Evolutionary conservation across 192 early-diverging fungal species (phyloP), one percentile per base, ranked within the genome.

Genomic region (Coemansia biformis): DNA sequence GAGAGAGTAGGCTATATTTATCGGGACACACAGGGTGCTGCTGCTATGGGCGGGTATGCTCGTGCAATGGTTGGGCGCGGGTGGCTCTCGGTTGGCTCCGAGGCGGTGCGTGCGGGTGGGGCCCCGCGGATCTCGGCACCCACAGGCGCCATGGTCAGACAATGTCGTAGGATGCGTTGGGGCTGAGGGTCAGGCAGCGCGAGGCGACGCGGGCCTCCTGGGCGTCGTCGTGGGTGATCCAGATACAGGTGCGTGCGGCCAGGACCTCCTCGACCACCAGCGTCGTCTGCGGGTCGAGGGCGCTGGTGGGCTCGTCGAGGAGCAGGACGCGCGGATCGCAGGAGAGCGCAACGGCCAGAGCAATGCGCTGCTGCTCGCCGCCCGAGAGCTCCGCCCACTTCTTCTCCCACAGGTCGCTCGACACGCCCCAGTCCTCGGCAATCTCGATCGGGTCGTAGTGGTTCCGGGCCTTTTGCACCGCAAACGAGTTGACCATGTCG

Each of bases 221-320:
- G 11, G 74, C 60, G 9, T 79, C 79, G 43, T 80, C 80, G 54
- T 93, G 91, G 1, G 89, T 90, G 49, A 93, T 82, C 85, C 86
- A 86, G 22, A 93, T 68, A 47, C 87, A 88, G 26, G 83, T 83
- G 19, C 75, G 54, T 8, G 60, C 43, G 17, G 75, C 47, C 32
- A 94, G 58, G 0, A 88, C 80, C 7, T 79, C 55, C 53, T 94
- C 89, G 2, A 94, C 91, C 22, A 84, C 57, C 21, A 63, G 48
- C 28, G 78, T 78, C 0, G 87, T 75, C 40, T 67, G 75, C 23
- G 85, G 83, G 61, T 94, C 91, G 32, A 94, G 49, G 2, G 91
- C 89, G 13, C 83, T 85, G 1, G 91, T 93, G 3, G 91, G 91
- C 59, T 93, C 90, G 64, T 93, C 89, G 6, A 93, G 75, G 18